These are phyloP conservation scores for Ophiostoma quercus DNA, from an alignment of 2,329 filamentous ascomycete genomes.

Conservation along the genomic window DNA sequence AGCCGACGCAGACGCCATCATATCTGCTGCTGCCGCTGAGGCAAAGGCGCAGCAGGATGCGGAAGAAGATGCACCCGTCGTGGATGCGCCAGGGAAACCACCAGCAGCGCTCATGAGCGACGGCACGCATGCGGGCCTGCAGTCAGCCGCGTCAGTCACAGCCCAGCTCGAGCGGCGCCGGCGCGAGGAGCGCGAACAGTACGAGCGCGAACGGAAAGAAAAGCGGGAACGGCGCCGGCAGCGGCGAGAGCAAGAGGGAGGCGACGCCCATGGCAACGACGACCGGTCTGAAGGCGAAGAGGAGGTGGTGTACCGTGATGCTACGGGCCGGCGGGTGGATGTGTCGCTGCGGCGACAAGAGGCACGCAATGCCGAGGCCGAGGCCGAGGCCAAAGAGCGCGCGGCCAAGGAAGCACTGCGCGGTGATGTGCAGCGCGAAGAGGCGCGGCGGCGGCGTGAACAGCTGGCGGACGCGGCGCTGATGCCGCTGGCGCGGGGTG, in stretches of 20 bases:
- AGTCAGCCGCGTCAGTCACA: conserved; percentile 73
- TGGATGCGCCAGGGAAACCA: conserved; percentile 42
- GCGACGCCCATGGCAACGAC: conserved; percentile 38
- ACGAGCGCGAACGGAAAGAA: conserved; percentile 30
- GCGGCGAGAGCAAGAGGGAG: conserved; percentile 29
- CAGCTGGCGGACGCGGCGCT: conserved; percentile 73
- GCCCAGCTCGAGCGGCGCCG: conserved; percentile 59
- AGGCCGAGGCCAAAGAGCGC: conserved; percentile 30
- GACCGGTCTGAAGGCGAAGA: conserved; percentile 44
- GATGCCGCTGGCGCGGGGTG: conserved; percentile 71
- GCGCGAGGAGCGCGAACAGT: conserved; percentile 33
- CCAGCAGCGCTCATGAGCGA: conserved; percentile 68
- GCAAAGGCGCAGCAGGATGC: conserved; percentile 46
- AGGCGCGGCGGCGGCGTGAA: conserved; percentile 60
- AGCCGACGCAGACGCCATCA: conserved; percentile 59
- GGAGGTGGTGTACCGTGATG: conserved; percentile 93
- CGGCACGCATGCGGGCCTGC: conserved; percentile 80
- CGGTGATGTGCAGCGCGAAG: conserved; percentile 76
- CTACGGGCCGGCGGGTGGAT: conserved; percentile 89
- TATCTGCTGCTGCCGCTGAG: conserved; percentile 67
- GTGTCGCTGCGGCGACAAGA: conserved; percentile 86
- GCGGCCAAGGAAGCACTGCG: conserved; percentile 65
- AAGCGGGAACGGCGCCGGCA: conserved; percentile 34
- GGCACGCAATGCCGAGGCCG: conserved; percentile 53
- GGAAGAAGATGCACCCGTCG: conserved; percentile 47